Percentiles rank a stretch among this genome's conserved stretches.
These are phyloP conservation scores for Tubosaeta sp. DNA, from an alignment of 768 basidiomycete species.

Conservation along the genomic window DNA sequence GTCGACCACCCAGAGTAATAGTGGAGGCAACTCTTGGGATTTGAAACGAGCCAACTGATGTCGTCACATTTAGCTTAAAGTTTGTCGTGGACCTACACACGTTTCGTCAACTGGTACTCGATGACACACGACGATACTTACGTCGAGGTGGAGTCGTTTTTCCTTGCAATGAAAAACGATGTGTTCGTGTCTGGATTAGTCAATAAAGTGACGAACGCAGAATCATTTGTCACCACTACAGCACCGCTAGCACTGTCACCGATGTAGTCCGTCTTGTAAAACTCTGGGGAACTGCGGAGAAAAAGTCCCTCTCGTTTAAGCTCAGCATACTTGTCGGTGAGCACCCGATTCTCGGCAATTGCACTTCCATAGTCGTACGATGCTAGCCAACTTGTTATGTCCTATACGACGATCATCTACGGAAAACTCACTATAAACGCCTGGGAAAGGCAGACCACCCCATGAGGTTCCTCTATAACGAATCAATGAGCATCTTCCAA, in stretches of 20 bases:
- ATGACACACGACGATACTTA: slow-evolving; percentile 30
- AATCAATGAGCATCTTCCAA: neutral
- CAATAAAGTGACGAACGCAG: slow-evolving; percentile 57
- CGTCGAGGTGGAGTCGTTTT: slow-evolving; percentile 64
- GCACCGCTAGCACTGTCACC: slow-evolving; percentile 54
- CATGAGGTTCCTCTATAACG: slow-evolving; percentile 72
- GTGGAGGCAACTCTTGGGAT: slow-evolving; percentile 51
- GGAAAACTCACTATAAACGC: slow-evolving; percentile 51
- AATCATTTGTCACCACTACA: slow-evolving; percentile 39
- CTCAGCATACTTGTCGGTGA: slow-evolving; percentile 70
- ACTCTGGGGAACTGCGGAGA: slow-evolving; percentile 72
- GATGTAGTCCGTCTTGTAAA: slow-evolving; percentile 75
- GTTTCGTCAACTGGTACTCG: neutral
- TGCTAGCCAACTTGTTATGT: slow-evolving; percentile 18
- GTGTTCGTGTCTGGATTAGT: slow-evolving; percentile 63
- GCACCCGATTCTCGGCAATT: slow-evolving; percentile 61
- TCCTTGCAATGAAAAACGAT: slow-evolving; percentile 68
- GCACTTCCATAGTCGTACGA: slow-evolving; percentile 83
- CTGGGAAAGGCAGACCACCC: slow-evolving; percentile 77
- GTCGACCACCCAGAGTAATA: slow-evolving; percentile 62
- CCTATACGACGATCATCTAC: neutral
- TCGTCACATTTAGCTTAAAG: slow-evolving; percentile 61
- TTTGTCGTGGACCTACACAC: slow-evolving; percentile 27
- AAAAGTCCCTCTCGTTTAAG: slow-evolving; percentile 77
- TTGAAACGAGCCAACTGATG: slow-evolving; percentile 46